Conservation (phyloP, 2,329 filamentous ascomycete genomes). For the Chaetothyriales sp. region DNA sequence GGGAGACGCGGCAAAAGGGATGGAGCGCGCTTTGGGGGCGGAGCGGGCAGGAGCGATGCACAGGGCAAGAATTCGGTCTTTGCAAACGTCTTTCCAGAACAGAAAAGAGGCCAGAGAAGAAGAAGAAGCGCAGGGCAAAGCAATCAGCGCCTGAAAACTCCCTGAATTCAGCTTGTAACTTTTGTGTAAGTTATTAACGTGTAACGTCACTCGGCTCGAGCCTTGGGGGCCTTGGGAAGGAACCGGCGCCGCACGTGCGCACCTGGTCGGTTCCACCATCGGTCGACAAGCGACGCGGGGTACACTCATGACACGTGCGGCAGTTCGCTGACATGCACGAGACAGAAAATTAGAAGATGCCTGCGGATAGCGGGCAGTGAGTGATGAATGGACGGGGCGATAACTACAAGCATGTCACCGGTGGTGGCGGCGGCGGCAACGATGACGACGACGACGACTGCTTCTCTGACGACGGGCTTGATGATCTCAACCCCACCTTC, state of each 20-base stretch:
- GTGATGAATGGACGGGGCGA: conserved; percentile 28
- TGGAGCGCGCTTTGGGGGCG: conserved; percentile 7
- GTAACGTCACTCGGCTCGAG: background rate
- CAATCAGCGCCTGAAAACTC: background rate
- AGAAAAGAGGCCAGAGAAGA: background rate
- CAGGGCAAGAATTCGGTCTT: too few relatives aligned
- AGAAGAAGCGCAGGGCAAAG: background rate
- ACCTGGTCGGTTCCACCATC: background rate
- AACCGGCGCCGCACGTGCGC: background rate
- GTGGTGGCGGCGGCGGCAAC: too few relatives aligned
- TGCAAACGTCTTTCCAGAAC: background rate
- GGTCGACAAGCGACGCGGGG: background rate
- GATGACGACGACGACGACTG: conserved; percentile 31
- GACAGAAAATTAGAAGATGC: background rate
- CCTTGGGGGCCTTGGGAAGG: too few relatives aligned
- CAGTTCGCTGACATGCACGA: background rate
- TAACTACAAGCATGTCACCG: background rate
- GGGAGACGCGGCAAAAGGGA: background rate
- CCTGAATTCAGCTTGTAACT: background rate
- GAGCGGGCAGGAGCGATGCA: conserved; percentile 1
- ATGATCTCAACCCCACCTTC: conserved; percentile 28
- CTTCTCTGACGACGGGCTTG: conserved; percentile 30
- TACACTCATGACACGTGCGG: background rate
- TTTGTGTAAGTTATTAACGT: background rate
- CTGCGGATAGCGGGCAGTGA: conserved; percentile 9